Base-by-base conservation (phyloP, 2,329 filamentous ascomycete genomes). In the Myriosclerotinia curreyana region DNA sequence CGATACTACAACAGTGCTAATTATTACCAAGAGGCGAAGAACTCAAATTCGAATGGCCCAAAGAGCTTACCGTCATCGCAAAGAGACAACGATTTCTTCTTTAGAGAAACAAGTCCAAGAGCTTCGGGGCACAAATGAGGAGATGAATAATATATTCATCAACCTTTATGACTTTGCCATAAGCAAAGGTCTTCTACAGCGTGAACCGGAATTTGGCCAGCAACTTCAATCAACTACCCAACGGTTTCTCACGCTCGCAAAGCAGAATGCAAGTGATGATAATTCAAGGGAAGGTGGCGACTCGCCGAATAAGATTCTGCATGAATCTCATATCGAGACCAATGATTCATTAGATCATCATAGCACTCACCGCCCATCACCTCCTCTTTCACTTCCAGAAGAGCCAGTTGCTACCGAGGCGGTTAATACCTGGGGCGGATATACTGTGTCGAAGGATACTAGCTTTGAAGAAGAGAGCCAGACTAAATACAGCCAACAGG, bases 21-120 rank as follows among this genome's bases (percentile, higher is more conserved):
- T 73, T 54, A 38, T 36, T 64, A 3, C 34, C 49, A 69, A 90
- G 89, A 88, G 91, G 67, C 88, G 92, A 60, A 85, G 92, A 62
- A 94, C 91, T 6, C 92, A 96, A 74, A 95, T 96, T 68, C 87
- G 92, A 31, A 83, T 94, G 62, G 92, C 92, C 2, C 92, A 96
- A 75, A 82, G 92, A 69, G 91, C 91, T 0, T 96, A 96, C 73
- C 86, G 92, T 20, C 86, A 89, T 71, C 87, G 92, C 60, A 96
- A 96, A 76, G 92, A 96, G 73, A 88, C 83, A 28, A 89, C 90
- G 6, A 94, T 96, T 64, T 83, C 85, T 36, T 85, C 84, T 0
- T 80, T 96, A 14, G 88, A 92, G 73, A 82, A 84, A 62, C 83
- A 87, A 66, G 90, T 94, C 34, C 79, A 86, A 62, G 81, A 84